phyloP scores from a whole-genome alignment of 805 yeast genomes.

The Metschnikowia gelsemii region DNA sequence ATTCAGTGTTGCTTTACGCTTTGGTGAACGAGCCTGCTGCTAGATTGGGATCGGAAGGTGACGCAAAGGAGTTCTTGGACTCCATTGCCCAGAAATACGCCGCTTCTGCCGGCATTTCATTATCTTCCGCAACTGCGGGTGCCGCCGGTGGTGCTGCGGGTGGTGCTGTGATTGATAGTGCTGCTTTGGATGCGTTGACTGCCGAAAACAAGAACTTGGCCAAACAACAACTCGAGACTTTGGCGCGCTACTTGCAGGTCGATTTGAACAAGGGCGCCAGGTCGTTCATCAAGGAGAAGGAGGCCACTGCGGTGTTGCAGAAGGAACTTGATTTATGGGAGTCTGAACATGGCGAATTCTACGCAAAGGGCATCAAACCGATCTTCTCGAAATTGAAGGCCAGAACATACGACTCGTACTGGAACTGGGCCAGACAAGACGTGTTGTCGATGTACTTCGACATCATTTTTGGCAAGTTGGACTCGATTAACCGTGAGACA shows the following conservation, averaged over 20 bases:
- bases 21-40: conserved; percentile 87
- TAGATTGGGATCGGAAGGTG: conserved; percentile 82
- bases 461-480: conserved; percentile 89
- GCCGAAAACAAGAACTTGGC: conserved; percentile 70
- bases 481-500: conserved; percentile 92
- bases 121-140: conserved; percentile 59
- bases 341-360: conserved; percentile 82
- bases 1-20: conserved; percentile 78
- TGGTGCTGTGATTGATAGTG: conserved; percentile 89
- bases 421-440: conserved; percentile 99
- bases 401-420: conserved; percentile 93
- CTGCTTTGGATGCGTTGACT: conserved; percentile 83
- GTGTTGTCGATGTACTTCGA: conserved; percentile 90
- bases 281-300: conserved; percentile 76
- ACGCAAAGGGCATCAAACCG: conserved; percentile 88
- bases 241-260: conserved; percentile 91
- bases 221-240: conserved; percentile 79
- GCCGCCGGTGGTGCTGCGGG: conserved; percentile 62
- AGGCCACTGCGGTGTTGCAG: conserved; percentile 80
- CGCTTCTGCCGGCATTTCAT: conserved; percentile 71
- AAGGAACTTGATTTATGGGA: conserved; percentile 89
- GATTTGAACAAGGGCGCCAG: conserved; percentile 91
- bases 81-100: conserved; percentile 82
- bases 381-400: conserved; percentile 90
- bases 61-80: conserved; percentile 89